These are phyloP conservation scores for Alternaria ethzedia DNA, from an alignment of 2,329 filamentous ascomycete genomes.

Conservation along the genomic window DNA sequence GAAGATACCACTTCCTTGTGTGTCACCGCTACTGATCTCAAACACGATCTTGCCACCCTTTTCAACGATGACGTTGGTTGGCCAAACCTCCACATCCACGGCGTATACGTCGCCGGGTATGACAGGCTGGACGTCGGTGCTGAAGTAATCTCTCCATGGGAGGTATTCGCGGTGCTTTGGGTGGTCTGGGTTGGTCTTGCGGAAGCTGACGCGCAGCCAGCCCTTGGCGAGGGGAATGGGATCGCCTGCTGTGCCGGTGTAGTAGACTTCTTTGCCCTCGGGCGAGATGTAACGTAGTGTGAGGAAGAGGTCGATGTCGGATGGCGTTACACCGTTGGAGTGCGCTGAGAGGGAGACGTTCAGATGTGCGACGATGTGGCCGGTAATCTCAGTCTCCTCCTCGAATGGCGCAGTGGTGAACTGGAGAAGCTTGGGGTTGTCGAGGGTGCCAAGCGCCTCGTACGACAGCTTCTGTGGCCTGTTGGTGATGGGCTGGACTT, in stretches of 20 bases:
- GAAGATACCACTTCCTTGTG: constrained; percentile 66
- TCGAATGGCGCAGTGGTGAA: constrained; percentile 66
- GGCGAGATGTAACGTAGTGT: constrained; percentile 65
- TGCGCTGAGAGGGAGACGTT: constrained; percentile 62
- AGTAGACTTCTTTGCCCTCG: constrained; percentile 63
- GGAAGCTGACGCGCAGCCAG: constrained; percentile 66
- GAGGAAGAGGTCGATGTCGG: constrained; percentile 69
- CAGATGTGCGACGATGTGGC: constrained; percentile 69
- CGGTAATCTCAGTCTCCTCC: constrained; percentile 72
- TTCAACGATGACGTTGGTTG: constrained; percentile 65
- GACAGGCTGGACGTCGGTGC: constrained; percentile 60
- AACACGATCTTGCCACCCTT: constrained; percentile 62
- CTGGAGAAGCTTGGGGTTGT: constrained; percentile 61
- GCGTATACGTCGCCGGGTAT: constrained; percentile 62
- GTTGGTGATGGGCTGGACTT: constrained; percentile 33
- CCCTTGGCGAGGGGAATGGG: constrained; percentile 68
- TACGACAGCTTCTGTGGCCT: constrained; percentile 60
- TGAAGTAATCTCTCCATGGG: constrained; percentile 65
- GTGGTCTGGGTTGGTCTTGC: constrained; percentile 60
- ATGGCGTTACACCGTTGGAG: constrained; percentile 49
- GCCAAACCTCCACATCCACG: constrained; percentile 70
- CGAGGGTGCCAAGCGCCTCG: constrained; percentile 63
- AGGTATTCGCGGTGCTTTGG: constrained; percentile 61
- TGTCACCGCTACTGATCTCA: constrained; percentile 62
- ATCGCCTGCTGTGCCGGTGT: constrained; percentile 71